Conservation (phyloP, 2,329 filamentous ascomycete species). For the Colletotrichum filicis region DNA sequence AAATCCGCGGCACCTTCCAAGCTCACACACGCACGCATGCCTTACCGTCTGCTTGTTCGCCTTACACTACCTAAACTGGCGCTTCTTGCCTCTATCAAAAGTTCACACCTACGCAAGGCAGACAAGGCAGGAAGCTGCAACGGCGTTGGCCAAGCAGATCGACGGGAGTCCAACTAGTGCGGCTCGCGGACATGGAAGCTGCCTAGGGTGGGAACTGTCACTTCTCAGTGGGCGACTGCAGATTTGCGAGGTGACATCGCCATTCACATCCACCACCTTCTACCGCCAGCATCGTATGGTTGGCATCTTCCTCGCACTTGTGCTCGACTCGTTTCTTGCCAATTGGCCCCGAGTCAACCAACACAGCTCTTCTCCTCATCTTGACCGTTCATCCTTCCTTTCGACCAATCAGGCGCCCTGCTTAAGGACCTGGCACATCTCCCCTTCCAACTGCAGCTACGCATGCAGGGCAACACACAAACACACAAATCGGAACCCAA, state of each 20-base stretch:
- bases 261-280: not conserved
- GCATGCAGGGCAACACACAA: slow-evolving; percentile 24
- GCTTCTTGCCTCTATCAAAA: not conserved
- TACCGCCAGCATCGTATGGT: not conserved
- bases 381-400: not conserved
- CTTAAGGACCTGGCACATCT: not conserved
- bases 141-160: not conserved
- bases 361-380: not conserved
- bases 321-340: not conserved
- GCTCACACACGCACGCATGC: not conserved
- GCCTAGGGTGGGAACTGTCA: not conserved
- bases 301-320: not conserved
- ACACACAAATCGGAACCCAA: slow-evolving; percentile 18
- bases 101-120: not conserved
- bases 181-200: not conserved
- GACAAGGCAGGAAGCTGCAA: not conserved
- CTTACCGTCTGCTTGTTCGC: not conserved
- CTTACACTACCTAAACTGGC: not conserved
- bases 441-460: slow-evolving; percentile 18
- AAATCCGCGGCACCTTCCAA: not conserved
- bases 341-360: not conserved
- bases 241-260: not conserved
- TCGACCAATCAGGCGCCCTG: slow-evolving; percentile 15
- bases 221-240: not conserved
- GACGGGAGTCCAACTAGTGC: not conserved